phyloP scores from a whole-genome alignment of 306 rosid genomes.

The Parietaria judaica region DNA sequence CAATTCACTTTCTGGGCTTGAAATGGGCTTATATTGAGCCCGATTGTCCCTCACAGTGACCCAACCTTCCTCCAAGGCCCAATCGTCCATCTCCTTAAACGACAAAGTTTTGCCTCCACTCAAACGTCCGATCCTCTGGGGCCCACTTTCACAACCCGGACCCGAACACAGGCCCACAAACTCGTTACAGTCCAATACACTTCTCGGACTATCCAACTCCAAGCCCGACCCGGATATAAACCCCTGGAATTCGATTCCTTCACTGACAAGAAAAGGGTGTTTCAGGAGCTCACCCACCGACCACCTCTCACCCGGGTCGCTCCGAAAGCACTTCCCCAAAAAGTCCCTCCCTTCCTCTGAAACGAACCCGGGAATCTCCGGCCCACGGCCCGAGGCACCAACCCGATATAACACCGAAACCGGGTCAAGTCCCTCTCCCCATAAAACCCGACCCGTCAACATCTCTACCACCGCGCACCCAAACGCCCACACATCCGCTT shows the following conservation, averaged over 20 bases:
- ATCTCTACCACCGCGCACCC: constrained; percentile 80
- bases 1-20: background rate
- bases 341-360: constrained; percentile 69
- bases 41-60: constrained; percentile 49
- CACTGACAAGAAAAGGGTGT: constrained; percentile 44
- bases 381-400: constrained; percentile 48
- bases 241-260: constrained; percentile 8
- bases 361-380: constrained; percentile 50
- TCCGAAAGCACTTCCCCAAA: constrained; percentile 51
- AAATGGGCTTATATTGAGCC: constrained; percentile 8
- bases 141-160: constrained; percentile 9
- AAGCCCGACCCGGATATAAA: background rate
- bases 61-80: constrained; percentile 56
- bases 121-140: constrained; percentile 44
- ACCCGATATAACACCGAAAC: constrained; percentile 47
- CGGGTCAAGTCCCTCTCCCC: constrained; percentile 48
- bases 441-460: constrained; percentile 60
- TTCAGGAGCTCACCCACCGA: constrained; percentile 52
- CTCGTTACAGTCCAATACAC: constrained; percentile 45
- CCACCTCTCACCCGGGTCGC: constrained; percentile 60
- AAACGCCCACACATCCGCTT: constrained; percentile 87
- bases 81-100: constrained; percentile 18
- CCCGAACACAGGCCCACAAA: constrained; percentile 6
- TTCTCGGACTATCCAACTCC: constrained; percentile 42
- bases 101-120: constrained; percentile 10